Conservation (phyloP, 768 basidiomycete species). For the Tulasnella sp. region DNA sequence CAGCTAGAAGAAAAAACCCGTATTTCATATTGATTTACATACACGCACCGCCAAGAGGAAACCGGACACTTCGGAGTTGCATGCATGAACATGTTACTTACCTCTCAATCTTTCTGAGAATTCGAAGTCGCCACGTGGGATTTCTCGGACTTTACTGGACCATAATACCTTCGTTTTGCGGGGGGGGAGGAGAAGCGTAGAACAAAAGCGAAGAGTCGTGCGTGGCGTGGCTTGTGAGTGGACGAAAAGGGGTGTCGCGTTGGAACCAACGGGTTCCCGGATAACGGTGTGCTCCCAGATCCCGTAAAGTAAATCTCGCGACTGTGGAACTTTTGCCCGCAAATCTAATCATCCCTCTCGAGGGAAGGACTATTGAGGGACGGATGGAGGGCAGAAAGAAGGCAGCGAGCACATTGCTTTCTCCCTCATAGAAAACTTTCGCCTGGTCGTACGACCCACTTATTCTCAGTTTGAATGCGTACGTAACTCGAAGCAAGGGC, state of each 20-base stretch:
- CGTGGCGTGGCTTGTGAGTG: background rate
- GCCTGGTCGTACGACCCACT: too few relatives aligned
- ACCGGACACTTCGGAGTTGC: background rate
- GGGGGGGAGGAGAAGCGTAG: constrained; percentile 18
- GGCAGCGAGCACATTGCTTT: too few relatives aligned
- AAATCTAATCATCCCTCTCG: too few relatives aligned
- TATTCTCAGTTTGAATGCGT: background rate
- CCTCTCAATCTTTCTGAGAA: background rate
- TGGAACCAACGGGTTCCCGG: background rate
- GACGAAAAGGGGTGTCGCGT: background rate
- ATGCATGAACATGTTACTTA: too few relatives aligned
- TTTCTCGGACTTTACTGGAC: constrained; percentile 52
- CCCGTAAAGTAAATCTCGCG: background rate
- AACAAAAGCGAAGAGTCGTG: constrained; percentile 18
- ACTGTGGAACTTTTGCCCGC: too few relatives aligned
- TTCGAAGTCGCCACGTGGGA: background rate
- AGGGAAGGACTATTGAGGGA: too few relatives aligned
- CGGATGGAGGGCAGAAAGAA: too few relatives aligned
- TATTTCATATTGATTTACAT: too few relatives aligned
- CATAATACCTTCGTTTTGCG: constrained; percentile 61
- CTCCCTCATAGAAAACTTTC: too few relatives aligned
- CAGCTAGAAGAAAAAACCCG: too few relatives aligned
- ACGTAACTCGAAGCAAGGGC: background rate
- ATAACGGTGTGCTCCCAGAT: background rate
- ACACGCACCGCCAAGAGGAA: background rate